Base-by-base conservation (phyloP, 2,329 filamentous ascomycete species). In the Trichoderma harzianum region DNA sequence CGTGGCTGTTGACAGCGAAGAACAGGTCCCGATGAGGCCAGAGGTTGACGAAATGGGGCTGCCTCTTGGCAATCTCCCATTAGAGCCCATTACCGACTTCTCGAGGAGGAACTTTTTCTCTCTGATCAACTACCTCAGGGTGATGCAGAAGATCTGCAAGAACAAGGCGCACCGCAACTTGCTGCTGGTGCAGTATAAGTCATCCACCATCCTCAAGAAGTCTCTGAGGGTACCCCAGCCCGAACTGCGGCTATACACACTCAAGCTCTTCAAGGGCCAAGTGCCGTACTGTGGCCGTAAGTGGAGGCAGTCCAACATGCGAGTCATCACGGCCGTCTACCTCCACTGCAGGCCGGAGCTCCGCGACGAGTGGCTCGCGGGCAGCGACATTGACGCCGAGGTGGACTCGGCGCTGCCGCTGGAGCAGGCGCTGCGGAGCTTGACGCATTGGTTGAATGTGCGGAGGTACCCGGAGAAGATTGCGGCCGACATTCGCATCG, bases 261-360 rank as follows among this genome's bases (percentile, higher is more conserved):
- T 99, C 76, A 99, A 99, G 83, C 88, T 99, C 0, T 98, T 98
- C 90, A 99, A 99, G 82, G 96, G 94, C 73, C 96, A 99, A 82
- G 96, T 99, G 5, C 96, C 96, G 1, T 99, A 97, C 85, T 98
- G 95, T 81, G 95, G 96, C 26, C 91, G 96, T 57, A 99, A 99
- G 84, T 99, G 96, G 96, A 91, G 96, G 16, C 96, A 98, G 83
- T 91, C 91, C 76, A 98, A 99, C 82, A 99, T 99, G 96, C 93
- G 95, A 70, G 95, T 98, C 78, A 99, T 99, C 79, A 99, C 96
- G 0, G 94, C 95, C 4, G 93, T 99, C 1, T 99, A 98, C 81
- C 86, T 99, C 63, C 93, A 97, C 82, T 97, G 95, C 78, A 88
- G 94, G 8, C 95, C 95, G 0, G 95, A 98, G 80, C 86, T 99